Base-by-base conservation (phyloP, 1,284 basidiomycete species). In the Moesziomyces antarcticus region DNA sequence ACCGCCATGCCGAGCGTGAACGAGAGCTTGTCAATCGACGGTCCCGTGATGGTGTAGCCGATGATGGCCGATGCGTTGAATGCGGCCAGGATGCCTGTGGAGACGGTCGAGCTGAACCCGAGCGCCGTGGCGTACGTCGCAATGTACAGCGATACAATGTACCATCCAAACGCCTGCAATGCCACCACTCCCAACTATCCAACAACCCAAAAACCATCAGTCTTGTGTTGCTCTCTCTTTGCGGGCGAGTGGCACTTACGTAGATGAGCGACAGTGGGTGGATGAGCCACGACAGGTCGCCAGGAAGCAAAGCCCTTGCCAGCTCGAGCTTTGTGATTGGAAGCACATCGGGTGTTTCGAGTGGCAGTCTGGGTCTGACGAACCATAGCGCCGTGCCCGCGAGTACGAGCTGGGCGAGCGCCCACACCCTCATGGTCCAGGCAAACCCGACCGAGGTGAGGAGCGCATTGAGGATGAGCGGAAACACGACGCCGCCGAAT, bases 11-110 rank as follows among this genome's bases (percentile, higher is more conserved):
- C 56, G 21, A 72, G 27, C 14, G 51, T 49, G 55, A 68, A 75
- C 2, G 56, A 49, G 18, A 72, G 49, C 22, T 24, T 56, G 58
- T 79, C 77, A 27, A 69, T 71, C 2, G 75, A 56, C 0, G 55
- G 57, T 10, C 77, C 77, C 11, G 55, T 65, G 59, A 59, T 21
- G 16, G 75, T 44, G 50, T 73, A 73, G n/a, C 75, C 75, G n/a
- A 79, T 22, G 24, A 68, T 67, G 27, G 73, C 73, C 2, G 72
- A 56, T 6, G 77, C 77, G 52, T 79, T 79, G 75, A 79, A 79
- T n/a, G 73, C 69, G 11, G 75, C 67, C 5, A 79, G 60, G 20
- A 79, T 63, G 20, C 62, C 75, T 5, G 73, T 79, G 16, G 75
- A 69, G 0, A 62, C 50, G 11, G 73, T 59, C 10, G 68, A 50